These are phyloP conservation scores for Trichosporon sp. DNA, from an alignment of 1,284 basidiomycete genomes.

Conservation along the genomic window DNA sequence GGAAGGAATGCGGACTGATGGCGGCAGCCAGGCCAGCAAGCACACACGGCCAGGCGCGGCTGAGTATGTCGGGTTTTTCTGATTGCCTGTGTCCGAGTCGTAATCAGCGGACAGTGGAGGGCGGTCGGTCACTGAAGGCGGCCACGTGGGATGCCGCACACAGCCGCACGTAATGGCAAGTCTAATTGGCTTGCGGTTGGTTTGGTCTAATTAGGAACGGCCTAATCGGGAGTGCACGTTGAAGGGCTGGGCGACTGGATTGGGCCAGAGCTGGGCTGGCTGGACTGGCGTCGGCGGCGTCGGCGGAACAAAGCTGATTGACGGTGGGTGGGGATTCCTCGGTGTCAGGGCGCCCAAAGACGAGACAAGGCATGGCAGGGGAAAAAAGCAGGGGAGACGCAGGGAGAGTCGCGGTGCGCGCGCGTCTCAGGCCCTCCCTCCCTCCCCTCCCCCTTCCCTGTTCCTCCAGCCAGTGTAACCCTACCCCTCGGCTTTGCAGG, in stretches of 20 bases:
- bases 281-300: background rate
- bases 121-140: background rate
- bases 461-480: background rate
- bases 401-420: background rate
- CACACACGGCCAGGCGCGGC: background rate
- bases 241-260: background rate
- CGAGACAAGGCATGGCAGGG: constrained; percentile 4
- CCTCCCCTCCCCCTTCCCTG: background rate
- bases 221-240: background rate
- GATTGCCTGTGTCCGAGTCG: constrained; percentile 12
- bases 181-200: background rate
- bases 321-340: background rate
- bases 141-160: background rate
- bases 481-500: background rate
- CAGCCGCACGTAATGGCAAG: background rate
- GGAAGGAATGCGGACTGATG: background rate
- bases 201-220: background rate
- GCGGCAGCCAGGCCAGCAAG: background rate
- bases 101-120: constrained; percentile 4
- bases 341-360: background rate
- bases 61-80: background rate
- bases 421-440: background rate
- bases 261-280: background rate
- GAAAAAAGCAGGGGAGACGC: background rate
- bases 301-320: background rate